Evolutionary conservation across 768 basidiomycete genomes (phyloP), one percentile per base, ranked within the genome.

Genomic region (Candolleomyces aberdarensis): DNA sequence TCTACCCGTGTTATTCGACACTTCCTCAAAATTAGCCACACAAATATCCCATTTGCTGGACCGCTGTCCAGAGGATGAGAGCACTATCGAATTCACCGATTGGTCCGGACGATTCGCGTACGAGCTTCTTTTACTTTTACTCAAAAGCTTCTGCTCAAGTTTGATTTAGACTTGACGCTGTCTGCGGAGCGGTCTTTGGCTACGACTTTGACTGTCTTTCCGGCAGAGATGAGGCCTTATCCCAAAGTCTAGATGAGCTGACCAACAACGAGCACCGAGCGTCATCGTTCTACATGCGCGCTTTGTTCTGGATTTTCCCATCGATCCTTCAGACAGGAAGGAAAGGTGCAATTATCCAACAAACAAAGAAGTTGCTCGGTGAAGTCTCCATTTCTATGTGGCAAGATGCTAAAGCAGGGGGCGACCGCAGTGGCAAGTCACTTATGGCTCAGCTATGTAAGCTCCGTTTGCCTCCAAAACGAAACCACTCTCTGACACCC

Each of bases 31-130:
- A 67, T 66, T 85, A 67, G 81, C 74, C n/a, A 66, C 70, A 11
- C 81, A 83, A 61, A 87, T 84, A 84, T 71, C 70, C 36, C 78
- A 71, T 58, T 60, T 78, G 13, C 64, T 85, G 8, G 85, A 85
- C 60, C 62, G 72, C 47, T 72, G 73, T 40, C 68, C 73, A 22
- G 63, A 65, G 32, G 68, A 79, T 20, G 72, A 81, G 69, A 68
- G 74, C 10, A 78, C 80, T 47, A 81, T 86, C 50, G 85, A 87
- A 66, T 67, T 84, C 43, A 84, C 84, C 1, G 71, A 79, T 58
- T 86, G 84, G 85, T 79, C 84, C 5, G 81, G 82, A 40, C 80
- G 85, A 56, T 86, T 84, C 65, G 83, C 85, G 85, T 84, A 67
- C 36, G 36, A 67, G 82, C 72, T 9, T 56, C 17, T 59, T 59